Base-by-base conservation (phyloP, 2,329 filamentous ascomycete species). In the Fusarium redolens region DNA sequence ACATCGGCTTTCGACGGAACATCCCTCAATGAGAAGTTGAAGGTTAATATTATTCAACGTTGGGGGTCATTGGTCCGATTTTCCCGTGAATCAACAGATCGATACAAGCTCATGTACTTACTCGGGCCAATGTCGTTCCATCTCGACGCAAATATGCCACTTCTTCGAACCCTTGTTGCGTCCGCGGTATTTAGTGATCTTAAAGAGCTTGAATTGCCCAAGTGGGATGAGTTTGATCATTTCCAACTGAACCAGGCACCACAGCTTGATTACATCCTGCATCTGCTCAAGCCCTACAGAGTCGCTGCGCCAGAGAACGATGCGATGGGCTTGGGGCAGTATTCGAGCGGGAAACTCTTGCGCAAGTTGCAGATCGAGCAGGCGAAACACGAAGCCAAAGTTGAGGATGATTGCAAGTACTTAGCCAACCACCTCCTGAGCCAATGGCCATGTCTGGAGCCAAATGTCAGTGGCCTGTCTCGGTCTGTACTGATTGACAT, bases 361-460 rank as follows among this genome's bases (percentile, higher is more conserved):
- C 62, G 73, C 7, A 77, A 72, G 57, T 22, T 74, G 9, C 72
- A 71, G n/a, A 62, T 68, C 3, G 71, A 74, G 33, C 65, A 62
- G 37, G 51, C 57, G 1, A 75, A 70, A 33, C 72, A 77, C 20
- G 72, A 77, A 41, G 35, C 35, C 4, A 73, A 57, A 31, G 75
- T 75, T 7, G 76, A 77, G n/a, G 68, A 77, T 13, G 75, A 78
- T 41, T 75, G 69, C 38, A 73, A 73, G 25, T 57, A 55, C 18
- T 68, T 78, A 13, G 69, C 68, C 6, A 73, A 75, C 15, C 71
- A 77, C 33, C 65, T 78, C 7, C 43, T 78, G 13, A 45, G 28
- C 4, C 77, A 78, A 50, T 78, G 76, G 77, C 77, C 76, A 18
- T 77, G 76, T 30, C 13, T 75, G 5, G 72, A 78, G 22, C 76